Evolutionary conservation across 2,329 filamentous ascomycete species (phyloP).

Genomic region (Daldinia eschscholtzii): DNA sequence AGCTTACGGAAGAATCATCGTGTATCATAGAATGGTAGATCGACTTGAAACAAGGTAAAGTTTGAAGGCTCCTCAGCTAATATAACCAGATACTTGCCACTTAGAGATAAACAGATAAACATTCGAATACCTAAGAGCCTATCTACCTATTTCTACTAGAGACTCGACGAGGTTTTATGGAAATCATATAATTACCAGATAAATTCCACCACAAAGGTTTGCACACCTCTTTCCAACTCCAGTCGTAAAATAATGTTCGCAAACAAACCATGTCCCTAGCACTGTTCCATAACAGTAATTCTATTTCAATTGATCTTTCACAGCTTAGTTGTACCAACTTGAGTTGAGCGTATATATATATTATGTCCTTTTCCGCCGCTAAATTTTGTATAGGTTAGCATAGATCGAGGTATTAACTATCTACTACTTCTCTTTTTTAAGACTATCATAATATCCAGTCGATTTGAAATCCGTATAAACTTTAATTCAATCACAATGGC

Average conservation of each 20-base stretch:
- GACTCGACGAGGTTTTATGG: no score
- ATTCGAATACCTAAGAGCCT: no score
- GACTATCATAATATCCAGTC: not conserved
- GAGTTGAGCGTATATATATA: not conserved
- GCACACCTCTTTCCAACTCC: not conserved
- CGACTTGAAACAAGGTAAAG: no score
- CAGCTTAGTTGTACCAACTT: not conserved
- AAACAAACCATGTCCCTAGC: not conserved
- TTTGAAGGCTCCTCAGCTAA: no score
- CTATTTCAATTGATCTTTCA: not conserved
- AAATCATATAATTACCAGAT: not conserved
- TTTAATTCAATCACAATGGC: not conserved
- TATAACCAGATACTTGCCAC: no score
- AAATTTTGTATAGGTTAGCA: not conserved
- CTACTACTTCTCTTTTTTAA: not conserved
- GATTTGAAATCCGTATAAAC: not conserved
- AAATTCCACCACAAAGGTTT: not conserved
- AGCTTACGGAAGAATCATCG: no score
- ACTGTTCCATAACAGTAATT: not conserved
- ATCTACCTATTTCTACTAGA: no score
- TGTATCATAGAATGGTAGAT: no score
- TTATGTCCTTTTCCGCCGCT: not conserved
- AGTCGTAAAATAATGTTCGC: not conserved
- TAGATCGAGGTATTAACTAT: not conserved
- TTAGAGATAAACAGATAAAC: no score